These are phyloP conservation scores for Pythium rishiriense DNA, from an alignment of 352 stramenopile species.

Conservation along the genomic window DNA sequence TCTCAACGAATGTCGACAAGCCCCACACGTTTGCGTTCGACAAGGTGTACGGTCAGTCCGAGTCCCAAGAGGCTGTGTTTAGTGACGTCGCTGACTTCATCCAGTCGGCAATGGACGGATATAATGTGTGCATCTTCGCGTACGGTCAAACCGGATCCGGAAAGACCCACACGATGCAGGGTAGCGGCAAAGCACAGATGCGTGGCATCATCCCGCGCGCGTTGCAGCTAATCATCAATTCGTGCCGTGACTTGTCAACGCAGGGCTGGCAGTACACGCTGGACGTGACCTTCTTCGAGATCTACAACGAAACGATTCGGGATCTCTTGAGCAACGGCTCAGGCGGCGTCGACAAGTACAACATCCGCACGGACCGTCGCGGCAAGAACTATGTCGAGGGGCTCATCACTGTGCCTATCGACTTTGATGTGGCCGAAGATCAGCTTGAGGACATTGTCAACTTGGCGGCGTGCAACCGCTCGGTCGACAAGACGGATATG, in stretches of 20 bases:
- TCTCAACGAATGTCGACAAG: conserved; percentile 71
- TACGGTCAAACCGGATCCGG: conserved; percentile 98
- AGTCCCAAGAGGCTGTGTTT: conserved; percentile 97
- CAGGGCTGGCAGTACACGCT: conserved; percentile 97
- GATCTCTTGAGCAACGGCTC: conserved; percentile 90
- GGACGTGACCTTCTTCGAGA: conserved; percentile 99
- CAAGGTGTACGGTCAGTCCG: conserved; percentile 95
- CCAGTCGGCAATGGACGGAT: conserved; percentile 95
- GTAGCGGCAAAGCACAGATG: conserved; percentile 94
- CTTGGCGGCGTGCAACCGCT: conserved; percentile 92
- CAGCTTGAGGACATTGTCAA: conserved; percentile 89
- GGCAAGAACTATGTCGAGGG: conserved; percentile 88
- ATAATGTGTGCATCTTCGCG: conserved; percentile 98
- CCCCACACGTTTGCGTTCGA: conserved; percentile 96
- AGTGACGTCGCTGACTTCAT: conserved; percentile 88
- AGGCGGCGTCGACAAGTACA: conserved; percentile 58
- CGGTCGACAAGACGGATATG: conserved; percentile 97
- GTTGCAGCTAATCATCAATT: conserved; percentile 91
- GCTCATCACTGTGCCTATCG: conserved; percentile 77
- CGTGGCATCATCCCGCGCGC: conserved; percentile 97
- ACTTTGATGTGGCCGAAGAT: conserved; percentile 83
- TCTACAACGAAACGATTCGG: conserved; percentile 99
- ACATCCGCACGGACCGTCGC: conserved; percentile 77
- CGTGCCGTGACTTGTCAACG: conserved; percentile 58
- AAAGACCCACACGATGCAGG: conserved; percentile 99